These are phyloP conservation scores for Fomitopsis pinicola DNA, from an alignment of 1,284 basidiomycete species.

Conservation along the genomic window DNA sequence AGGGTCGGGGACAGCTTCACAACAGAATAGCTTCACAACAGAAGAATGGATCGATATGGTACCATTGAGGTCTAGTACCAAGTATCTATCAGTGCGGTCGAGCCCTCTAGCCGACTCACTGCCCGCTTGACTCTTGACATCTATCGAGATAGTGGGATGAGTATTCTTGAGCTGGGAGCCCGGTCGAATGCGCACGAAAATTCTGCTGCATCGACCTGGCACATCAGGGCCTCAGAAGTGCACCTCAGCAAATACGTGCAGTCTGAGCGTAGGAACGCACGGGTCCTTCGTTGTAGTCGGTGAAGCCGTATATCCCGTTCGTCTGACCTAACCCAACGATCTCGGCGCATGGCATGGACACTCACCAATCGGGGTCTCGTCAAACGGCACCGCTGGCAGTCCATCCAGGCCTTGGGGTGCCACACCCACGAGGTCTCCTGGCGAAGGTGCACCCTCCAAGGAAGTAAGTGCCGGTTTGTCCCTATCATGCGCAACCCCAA, in stretches of 20 bases:
- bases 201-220: too few species aligned
- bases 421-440: background rate
- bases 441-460: background rate
- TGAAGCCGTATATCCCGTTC: background rate
- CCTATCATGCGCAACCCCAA: background rate
- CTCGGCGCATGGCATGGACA: constrained; percentile 5
- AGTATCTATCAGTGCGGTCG: too few species aligned
- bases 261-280: background rate
- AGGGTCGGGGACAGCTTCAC: too few species aligned
- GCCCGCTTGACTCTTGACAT: too few species aligned
- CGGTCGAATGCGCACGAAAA: too few species aligned
- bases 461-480: background rate
- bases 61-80: too few species aligned
- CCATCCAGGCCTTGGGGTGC: background rate
- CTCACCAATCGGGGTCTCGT: background rate
- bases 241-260: background rate
- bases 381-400: background rate
- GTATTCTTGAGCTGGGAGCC: too few species aligned
- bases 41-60: too few species aligned
- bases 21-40: too few species aligned
- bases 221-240: background rate
- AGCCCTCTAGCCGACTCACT: too few species aligned
- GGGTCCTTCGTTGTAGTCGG: background rate
- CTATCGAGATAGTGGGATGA: too few species aligned
- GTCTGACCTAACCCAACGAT: background rate